A percentile compares a stretch with the other conserved stretches of the same genome.
Evolutionary conservation across 768 basidiomycete species (phyloP).

Genomic region (Pulveroboletus sp.): DNA sequence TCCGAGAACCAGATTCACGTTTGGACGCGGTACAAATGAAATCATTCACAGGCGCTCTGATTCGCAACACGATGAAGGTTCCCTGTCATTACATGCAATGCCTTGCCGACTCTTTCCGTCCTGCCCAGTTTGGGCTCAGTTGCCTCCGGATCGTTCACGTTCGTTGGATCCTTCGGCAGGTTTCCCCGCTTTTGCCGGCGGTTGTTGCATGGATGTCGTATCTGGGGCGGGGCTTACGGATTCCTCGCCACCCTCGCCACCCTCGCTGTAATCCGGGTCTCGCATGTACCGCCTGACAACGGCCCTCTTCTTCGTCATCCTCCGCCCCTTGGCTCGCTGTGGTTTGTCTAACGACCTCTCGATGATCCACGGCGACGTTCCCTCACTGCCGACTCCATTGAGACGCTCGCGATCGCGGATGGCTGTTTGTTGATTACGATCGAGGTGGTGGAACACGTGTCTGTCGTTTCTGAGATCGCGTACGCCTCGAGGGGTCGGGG

Average conservation of each 20-base stretch:
- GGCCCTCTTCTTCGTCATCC: neutral
- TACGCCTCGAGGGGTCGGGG: slow-evolving; percentile 13
- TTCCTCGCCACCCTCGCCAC: slow-evolving; percentile 1
- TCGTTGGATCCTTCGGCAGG: slow-evolving; percentile 6
- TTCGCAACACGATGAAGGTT: neutral
- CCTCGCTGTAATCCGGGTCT: slow-evolving; percentile 28
- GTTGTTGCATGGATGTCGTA: slow-evolving; percentile 14
- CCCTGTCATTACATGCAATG: no score
- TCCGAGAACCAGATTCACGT: no score
- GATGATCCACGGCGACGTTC: neutral
- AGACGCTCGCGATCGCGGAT: slow-evolving; percentile 9
- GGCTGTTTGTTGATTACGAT: slow-evolving; percentile 28
- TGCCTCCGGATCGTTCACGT: slow-evolving; percentile 2
- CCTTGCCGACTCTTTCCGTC: neutral
- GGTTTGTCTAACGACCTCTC: neutral
- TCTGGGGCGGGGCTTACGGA: slow-evolving; percentile 9
- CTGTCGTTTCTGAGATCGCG: slow-evolving; percentile 19
- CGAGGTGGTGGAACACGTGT: slow-evolving; percentile 28
- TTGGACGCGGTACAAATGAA: slow-evolving; percentile 2
- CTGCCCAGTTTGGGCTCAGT: no score
- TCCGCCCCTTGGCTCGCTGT: neutral
- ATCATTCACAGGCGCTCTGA: neutral
- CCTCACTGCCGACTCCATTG: neutral
- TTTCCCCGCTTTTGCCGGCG: slow-evolving; percentile 1
- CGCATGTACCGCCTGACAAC: slow-evolving; percentile 18